Base-by-base conservation (phyloP, 441 rosid species). In the Erodium texanum region DNA sequence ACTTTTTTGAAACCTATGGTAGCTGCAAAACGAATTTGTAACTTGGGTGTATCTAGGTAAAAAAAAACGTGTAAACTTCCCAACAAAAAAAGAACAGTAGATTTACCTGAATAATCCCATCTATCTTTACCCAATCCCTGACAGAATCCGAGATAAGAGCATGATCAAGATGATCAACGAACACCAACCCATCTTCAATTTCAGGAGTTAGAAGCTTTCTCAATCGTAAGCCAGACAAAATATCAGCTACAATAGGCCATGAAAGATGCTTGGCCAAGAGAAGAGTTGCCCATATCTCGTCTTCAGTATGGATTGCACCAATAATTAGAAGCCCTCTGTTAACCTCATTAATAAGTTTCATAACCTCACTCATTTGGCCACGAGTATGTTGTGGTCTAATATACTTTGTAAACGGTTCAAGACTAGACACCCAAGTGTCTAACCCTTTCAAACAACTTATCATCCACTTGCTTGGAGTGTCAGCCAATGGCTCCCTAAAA, bases 161-260 rank as follows among this genome's bases (percentile, higher is more conserved):
- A 79, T 87, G 97, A 78, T 94, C 99, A 63, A 94, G 87, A 82
- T 88, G 90, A 82, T 94, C 97, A 73, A 91, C 59, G 75, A 89
- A 91, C 69, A 82, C 41, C 74, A 84, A 54, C 50, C 75, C 77
- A 69, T 78, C 82, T 66, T 81, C 77, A 69, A 70, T 54, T 65
- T 82, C 85, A 71, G 78, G 83, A 52, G 85, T 71, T 61, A 80
- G 72, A 65, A 84, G 73, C 81, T 86, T 87, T 83, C 97, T 88
- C 78, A 94, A 77, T 70, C 97, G 87, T 76, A 89, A 74, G 69
- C 99, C 99, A 62, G 99, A 94, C 78, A 94, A 82, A 69, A 94
- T 83, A 77, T 94, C 99, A 18, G 90, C 96, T 69, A 84, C 96
- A 76, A 94, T 88, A 19, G 97, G 94, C 99, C 99, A 91, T 71